Evolutionary conservation across 345 rosid species (phyloP).

Genomic region (Jatropha curcas): DNA sequence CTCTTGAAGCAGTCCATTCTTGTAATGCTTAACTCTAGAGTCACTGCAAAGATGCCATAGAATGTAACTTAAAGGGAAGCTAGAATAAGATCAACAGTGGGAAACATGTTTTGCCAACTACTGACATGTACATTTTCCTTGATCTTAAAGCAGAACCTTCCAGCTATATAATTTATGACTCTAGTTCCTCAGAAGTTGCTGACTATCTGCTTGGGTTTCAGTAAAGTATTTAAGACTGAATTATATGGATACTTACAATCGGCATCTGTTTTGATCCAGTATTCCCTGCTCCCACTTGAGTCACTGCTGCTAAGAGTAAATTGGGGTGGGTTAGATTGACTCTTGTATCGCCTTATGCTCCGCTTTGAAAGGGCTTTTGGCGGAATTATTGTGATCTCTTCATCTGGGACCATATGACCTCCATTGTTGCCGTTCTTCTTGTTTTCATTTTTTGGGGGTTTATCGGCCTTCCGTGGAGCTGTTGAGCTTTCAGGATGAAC

Average conservation of each 20-base stretch:
- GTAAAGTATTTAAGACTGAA: background rate
- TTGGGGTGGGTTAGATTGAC: conserved; percentile 52
- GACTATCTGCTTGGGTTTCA: background rate
- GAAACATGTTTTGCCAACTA: background rate
- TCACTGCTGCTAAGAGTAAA: conserved; percentile 40
- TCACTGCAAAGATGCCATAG: too few relatives aligned
- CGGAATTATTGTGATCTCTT: conserved; percentile 46
- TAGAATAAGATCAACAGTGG: background rate
- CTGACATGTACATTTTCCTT: too few relatives aligned
- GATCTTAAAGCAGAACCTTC: too few relatives aligned
- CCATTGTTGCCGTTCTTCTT: conserved; percentile 39
- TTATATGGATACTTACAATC: conserved; percentile 59
- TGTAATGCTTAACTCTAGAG: background rate
- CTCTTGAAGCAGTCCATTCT: background rate
- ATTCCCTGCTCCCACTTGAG: conserved; percentile 65
- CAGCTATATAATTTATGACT: too few relatives aligned
- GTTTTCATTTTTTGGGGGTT: conserved; percentile 40
- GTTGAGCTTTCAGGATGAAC: conserved; percentile 75
- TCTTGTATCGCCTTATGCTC: conserved; percentile 40
- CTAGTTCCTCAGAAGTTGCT: background rate
- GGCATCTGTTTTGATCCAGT: conserved; percentile 83
- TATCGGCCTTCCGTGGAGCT: conserved; percentile 35
- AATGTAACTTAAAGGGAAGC: background rate
- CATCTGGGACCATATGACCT: conserved; percentile 38
- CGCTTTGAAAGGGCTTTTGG: conserved; percentile 34